Conservation (phyloP, 345 rosid genomes). For the Gossypioides kirkii region DNA sequence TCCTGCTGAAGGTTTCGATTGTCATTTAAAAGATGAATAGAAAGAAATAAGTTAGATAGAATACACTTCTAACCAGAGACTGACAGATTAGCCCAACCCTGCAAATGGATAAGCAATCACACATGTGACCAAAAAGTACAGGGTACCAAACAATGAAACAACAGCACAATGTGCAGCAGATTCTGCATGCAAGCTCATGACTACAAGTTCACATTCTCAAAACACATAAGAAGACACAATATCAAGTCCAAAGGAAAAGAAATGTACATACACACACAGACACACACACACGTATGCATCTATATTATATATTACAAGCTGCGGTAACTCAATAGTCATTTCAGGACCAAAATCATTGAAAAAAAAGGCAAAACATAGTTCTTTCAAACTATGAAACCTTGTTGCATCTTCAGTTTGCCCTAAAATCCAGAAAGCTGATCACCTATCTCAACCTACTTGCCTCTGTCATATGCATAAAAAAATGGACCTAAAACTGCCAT, state of each 20-base stretch:
- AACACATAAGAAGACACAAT: too few relatives aligned
- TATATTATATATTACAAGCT: too few relatives aligned
- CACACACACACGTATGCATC: too few relatives aligned
- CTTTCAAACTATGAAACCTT: neutral
- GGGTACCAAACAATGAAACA: neutral
- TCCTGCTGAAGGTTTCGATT: too few relatives aligned
- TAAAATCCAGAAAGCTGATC: neutral
- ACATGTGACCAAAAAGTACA: neutral
- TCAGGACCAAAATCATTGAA: neutral
- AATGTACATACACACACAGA: too few relatives aligned
- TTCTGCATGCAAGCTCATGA: too few relatives aligned
- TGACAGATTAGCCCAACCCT: slow-evolving; percentile 77
- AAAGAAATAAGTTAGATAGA: slow-evolving; percentile 9
- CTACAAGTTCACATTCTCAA: too few relatives aligned
- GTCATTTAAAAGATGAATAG: neutral
- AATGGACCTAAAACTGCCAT: neutral
- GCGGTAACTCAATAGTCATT: neutral
- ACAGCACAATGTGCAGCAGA: too few relatives aligned
- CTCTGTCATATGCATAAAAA: too few relatives aligned
- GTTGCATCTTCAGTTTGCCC: neutral
- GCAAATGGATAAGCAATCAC: slow-evolving; percentile 25
- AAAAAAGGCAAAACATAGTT: neutral
- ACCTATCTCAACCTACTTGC: neutral
- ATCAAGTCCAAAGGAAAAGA: too few relatives aligned
- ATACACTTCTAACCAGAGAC: slow-evolving; percentile 59